A percentile compares a stretch with the other conserved stretches of the same genome.
Conservation (phyloP, 768 basidiomycete species). For the Thelephora ganbajun region DNA sequence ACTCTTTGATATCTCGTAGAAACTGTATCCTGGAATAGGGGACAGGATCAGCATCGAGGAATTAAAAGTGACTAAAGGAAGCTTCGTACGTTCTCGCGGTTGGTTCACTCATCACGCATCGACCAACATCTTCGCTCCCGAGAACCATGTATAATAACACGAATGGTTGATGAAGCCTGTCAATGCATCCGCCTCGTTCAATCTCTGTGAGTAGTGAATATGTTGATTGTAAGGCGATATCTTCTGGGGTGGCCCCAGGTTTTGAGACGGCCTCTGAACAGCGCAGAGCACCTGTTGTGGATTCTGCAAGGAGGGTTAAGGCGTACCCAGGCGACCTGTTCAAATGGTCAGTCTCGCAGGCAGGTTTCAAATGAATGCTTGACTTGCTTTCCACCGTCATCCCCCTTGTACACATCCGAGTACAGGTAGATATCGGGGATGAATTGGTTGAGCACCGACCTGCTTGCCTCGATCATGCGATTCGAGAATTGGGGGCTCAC, state of each 20-base stretch:
- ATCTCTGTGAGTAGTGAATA: conserved; percentile 71
- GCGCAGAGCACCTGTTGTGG: conserved; percentile 80
- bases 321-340: conserved; percentile 91
- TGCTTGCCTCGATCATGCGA: conserved; percentile 89
- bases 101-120: conserved; percentile 75
- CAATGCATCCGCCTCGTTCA: conserved; percentile 75
- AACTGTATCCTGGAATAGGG: conserved; percentile 68
- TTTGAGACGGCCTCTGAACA: conserved; percentile 77
- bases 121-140: conserved; percentile 95
- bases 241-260: conserved; percentile 82
- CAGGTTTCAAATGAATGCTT: not conserved
- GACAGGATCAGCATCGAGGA: conserved; percentile 3
- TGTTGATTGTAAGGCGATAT: conserved; percentile 75
- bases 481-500: conserved; percentile 97
- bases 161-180: conserved; percentile 76
- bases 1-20: conserved; percentile 63
- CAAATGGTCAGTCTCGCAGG: not conserved
- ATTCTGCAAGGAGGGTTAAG: conserved; percentile 79
- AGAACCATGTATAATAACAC: conserved; percentile 85
- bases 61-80: not conserved
- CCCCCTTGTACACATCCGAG: conserved; percentile 96
- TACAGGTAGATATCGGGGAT: conserved; percentile 98
- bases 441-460: conserved; percentile 87
- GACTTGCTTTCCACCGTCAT: conserved; percentile 89
- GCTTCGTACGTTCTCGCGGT: conserved; percentile 52